Percentiles rank a stretch among this genome's conserved stretches.
Evolutionary conservation across 2,329 filamentous ascomycete species (phyloP).

Genomic region (Fusarium sp.): DNA sequence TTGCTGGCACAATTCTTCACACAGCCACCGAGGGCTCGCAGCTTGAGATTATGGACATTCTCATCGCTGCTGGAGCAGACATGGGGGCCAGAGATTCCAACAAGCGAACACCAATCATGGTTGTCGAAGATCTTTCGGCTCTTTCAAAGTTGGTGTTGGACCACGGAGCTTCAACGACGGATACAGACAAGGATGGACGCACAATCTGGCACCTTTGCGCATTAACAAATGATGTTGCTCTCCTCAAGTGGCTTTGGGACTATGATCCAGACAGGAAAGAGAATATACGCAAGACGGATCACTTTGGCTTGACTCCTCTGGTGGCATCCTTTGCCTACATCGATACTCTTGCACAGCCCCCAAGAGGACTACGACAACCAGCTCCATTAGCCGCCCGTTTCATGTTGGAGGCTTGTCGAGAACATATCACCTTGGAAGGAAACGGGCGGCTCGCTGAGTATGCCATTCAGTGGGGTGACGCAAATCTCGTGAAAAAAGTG

Average conservation of each 20-base stretch:
- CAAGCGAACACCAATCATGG: slow-evolving; percentile 51
- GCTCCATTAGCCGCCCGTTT: slow-evolving; percentile 21
- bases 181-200: slow-evolving; percentile 44
- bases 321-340: slow-evolving; percentile 44
- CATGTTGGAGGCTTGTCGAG: slow-evolving; percentile 27
- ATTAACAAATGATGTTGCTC: slow-evolving; percentile 43
- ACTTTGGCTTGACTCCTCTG: slow-evolving; percentile 44
- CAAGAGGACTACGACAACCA: background rate
- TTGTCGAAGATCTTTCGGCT: slow-evolving; percentile 41
- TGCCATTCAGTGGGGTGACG: slow-evolving; percentile 45
- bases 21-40: slow-evolving; percentile 42
- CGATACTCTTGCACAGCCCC: background rate
- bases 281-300: slow-evolving; percentile 41
- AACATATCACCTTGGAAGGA: background rate
- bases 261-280: slow-evolving; percentile 42
- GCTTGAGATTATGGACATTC: slow-evolving; percentile 40
- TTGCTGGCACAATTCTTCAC: slow-evolving; percentile 46
- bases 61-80: slow-evolving; percentile 43
- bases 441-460: slow-evolving; percentile 18
- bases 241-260: slow-evolving; percentile 45
- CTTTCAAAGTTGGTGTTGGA: slow-evolving; percentile 42
- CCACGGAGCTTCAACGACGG: slow-evolving; percentile 42
- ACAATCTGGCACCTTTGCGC: slow-evolving; percentile 54
- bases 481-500: slow-evolving; percentile 31
- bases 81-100: slow-evolving; percentile 41